A percentile compares a stretch with the other conserved stretches of the same genome.
Evolutionary conservation across 495 filamentous ascomycete genomes (phyloP).

Genomic region (Podospora fimiseda): DNA sequence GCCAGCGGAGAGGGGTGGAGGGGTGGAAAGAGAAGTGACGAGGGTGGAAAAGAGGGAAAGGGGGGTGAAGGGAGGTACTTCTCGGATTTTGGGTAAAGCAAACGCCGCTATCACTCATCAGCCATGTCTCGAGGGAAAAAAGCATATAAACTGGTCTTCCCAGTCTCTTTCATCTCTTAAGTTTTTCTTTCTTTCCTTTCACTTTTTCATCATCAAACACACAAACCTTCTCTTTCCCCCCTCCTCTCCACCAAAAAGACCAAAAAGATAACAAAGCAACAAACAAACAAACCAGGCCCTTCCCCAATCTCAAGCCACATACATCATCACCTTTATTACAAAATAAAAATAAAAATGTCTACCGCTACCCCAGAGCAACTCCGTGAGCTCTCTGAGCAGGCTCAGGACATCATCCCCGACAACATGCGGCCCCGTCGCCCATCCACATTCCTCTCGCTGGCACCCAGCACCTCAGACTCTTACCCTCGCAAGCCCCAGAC

Average conservation of each 20-base stretch:
- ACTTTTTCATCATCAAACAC: neutral
- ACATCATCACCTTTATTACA: neutral
- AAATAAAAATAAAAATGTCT: constrained; percentile 7
- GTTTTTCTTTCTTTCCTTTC: neutral
- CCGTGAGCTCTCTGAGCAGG: constrained; percentile 21
- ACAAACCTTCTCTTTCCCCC: neutral
- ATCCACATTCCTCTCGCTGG: constrained; percentile 39
- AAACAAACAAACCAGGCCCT: too few species aligned
- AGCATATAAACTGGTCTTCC: neutral
- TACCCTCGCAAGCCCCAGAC: constrained; percentile 28
- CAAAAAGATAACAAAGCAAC: too few species aligned
- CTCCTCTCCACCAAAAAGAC: neutral
- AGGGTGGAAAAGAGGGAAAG: too few species aligned
- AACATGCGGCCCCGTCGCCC: constrained; percentile 29
- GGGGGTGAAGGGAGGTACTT: too few species aligned
- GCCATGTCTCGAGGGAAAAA: neutral
- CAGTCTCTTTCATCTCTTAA: neutral
- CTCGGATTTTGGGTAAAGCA: too few species aligned
- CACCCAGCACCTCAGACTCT: constrained; percentile 38
- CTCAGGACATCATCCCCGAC: constrained; percentile 12
- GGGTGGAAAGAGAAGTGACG: too few species aligned
- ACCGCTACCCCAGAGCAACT: constrained; percentile 12
- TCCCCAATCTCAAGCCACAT: too few species aligned
- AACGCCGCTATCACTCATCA: neutral
- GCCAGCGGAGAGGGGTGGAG: too few species aligned